phyloP scores from a whole-genome alignment of 169 alveolate genomes.

The Plasmodium billcollinsi region DNA sequence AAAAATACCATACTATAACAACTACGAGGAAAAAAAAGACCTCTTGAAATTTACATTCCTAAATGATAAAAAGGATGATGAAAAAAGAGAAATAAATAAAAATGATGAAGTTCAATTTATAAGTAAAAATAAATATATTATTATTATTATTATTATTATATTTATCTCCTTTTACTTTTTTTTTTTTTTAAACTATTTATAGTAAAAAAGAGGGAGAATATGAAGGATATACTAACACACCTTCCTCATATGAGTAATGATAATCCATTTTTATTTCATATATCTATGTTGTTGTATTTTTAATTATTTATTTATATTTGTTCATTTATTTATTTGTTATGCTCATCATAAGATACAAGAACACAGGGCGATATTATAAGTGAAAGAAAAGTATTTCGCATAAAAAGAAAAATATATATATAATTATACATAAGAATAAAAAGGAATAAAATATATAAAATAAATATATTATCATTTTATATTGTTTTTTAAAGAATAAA shows the following conservation, averaged over 20 bases:
- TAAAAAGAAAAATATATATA: background rate
- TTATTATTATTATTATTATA: background rate
- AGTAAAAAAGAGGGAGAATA: conserved; percentile 59
- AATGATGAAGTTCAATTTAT: conserved; percentile 61
- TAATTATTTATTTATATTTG: background rate
- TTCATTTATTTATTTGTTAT: background rate
- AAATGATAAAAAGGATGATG: conserved; percentile 38
- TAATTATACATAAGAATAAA: background rate
- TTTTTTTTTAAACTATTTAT: background rate
- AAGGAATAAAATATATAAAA: background rate
- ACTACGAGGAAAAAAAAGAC: conserved; percentile 60
- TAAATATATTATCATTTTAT: background rate
- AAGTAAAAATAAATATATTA: conserved; percentile 23
- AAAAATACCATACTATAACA: conserved; percentile 63
- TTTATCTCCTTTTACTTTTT: background rate
- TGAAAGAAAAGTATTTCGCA: conserved; percentile 50
- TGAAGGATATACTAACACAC: conserved; percentile 59
- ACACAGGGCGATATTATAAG: conserved; percentile 49
- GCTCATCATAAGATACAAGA: conserved; percentile 18
- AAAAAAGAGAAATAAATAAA: conserved; percentile 25
- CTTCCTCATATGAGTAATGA: conserved; percentile 30
- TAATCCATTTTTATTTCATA: too few species aligned
- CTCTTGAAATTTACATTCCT: conserved; percentile 38
- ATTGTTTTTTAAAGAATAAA: conserved; percentile 26
- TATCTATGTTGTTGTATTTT: background rate